Conservation (phyloP, 75 land plant genomes). For the Ceratopteris richardii region DNA sequence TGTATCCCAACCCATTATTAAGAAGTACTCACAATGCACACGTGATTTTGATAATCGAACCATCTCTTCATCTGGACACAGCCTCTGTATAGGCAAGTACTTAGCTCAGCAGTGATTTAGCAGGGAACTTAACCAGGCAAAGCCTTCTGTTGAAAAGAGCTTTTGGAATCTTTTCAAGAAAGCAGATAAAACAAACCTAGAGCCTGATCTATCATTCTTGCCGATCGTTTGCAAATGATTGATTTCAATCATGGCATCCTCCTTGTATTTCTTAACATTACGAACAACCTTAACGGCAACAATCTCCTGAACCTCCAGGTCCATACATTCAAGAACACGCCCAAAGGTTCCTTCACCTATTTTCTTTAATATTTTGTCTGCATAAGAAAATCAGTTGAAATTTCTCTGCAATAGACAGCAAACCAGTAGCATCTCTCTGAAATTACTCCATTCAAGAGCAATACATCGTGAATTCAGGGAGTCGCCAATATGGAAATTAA, state of each 20-base stretch:
- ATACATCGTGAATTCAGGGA: constrained; percentile 94
- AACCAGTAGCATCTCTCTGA: too few relatives aligned
- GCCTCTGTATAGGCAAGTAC: constrained; percentile 15
- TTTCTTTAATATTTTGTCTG: constrained; percentile 75
- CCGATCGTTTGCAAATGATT: constrained; percentile 53
- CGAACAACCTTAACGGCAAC: constrained; percentile 81
- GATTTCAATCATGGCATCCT: constrained; percentile 83
- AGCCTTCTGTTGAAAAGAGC: too few relatives aligned
- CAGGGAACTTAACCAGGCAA: too few relatives aligned
- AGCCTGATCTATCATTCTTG: constrained; percentile 52
- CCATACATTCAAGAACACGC: constrained; percentile 88
- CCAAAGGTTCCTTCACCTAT: constrained; percentile 99
- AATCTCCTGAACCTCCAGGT: constrained; percentile 59
- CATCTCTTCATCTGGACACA: constrained; percentile 39
- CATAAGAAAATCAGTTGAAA: constrained; percentile 4
- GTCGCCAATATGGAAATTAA: constrained; percentile 80
- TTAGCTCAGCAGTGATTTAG: neutral
- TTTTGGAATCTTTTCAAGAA: too few relatives aligned
- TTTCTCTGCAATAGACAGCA: too few relatives aligned
- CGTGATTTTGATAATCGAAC: constrained; percentile 37
- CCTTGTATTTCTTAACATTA: constrained; percentile 61
- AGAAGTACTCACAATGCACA: constrained; percentile 35
- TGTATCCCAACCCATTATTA: neutral
- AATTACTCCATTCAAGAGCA: neutral
- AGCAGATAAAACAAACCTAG: constrained; percentile 24